Percentiles rank a stretch among this genome's conserved stretches.
Evolutionary conservation across 176 grass and related monocot species (phyloP).

Genomic region (Tuctoria greenei): DNA sequence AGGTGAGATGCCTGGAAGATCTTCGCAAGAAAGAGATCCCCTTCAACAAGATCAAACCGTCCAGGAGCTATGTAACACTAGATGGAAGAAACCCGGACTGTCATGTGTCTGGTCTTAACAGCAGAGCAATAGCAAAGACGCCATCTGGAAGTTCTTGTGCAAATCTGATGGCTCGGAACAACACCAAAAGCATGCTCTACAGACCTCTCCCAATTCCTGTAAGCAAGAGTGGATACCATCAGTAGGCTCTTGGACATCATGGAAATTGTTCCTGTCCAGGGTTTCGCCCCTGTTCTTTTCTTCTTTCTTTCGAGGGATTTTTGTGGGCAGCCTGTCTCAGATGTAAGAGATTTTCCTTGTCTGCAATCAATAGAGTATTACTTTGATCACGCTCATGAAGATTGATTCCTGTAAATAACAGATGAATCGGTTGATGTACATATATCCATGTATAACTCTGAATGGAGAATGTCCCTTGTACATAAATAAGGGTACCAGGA

Average conservation of each 20-base stretch:
- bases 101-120: constrained; percentile 14
- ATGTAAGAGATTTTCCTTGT: constrained; percentile 37
- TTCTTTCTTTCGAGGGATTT: constrained; percentile 26
- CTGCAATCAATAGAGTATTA: constrained; percentile 11
- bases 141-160: constrained; percentile 48
- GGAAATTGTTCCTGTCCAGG: constrained; percentile 3
- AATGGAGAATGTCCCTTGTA: not conserved
- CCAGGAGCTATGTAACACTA: constrained; percentile 44
- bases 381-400: not conserved
- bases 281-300: constrained; percentile 9
- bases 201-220: constrained; percentile 62
- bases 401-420: constrained; percentile 30
- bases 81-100: constrained; percentile 39
- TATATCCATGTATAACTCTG: not conserved
- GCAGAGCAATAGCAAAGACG: constrained; percentile 23
- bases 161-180: constrained; percentile 56
- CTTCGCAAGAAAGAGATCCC: constrained; percentile 61
- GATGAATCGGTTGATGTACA: constrained; percentile 1
- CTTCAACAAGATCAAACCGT: constrained; percentile 53
- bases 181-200: constrained; percentile 40
- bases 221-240: constrained; percentile 52
- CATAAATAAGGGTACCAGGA: not conserved
- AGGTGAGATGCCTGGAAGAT: constrained; percentile 70
- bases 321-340: constrained; percentile 44
- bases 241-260: constrained; percentile 28